Conservation (phyloP, 2,329 filamentous ascomycete genomes). For the Aspergillus clavatus region DNA sequence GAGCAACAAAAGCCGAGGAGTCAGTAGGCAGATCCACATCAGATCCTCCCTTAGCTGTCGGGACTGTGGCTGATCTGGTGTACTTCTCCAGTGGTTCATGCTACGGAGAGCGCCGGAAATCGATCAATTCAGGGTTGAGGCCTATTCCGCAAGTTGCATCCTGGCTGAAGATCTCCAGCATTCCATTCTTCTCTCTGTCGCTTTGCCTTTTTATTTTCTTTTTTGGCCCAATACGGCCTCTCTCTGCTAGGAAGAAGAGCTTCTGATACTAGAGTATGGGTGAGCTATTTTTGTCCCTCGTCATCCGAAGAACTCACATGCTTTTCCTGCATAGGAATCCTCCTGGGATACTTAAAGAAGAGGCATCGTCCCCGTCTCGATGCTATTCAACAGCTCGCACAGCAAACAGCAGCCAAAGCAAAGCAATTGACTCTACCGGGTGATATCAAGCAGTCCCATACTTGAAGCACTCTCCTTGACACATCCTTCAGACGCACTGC, state of each 20-base stretch:
- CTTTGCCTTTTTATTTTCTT: slow-evolving; percentile 4
- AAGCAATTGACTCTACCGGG: background rate
- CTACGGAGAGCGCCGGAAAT: slow-evolving; percentile 1
- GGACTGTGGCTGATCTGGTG: slow-evolving; percentile 9
- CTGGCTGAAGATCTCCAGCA: slow-evolving; percentile 18
- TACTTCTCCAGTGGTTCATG: background rate
- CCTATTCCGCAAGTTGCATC: slow-evolving; percentile 6
- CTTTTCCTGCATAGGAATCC: background rate
- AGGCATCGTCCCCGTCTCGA: background rate
- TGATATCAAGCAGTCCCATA: background rate
- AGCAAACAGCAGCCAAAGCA: background rate
- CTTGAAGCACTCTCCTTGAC: background rate
- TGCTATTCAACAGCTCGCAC: background rate
- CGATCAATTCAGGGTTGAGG: slow-evolving; percentile 4
- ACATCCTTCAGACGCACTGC: background rate
- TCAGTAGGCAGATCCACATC: slow-evolving; percentile 10
- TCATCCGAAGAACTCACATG: background rate
- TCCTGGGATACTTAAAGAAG: background rate
- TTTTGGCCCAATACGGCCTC: slow-evolving; percentile 1
- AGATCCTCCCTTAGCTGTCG: background rate
- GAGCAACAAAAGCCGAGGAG: slow-evolving; percentile 5
- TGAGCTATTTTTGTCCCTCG: slow-evolving; percentile 3
- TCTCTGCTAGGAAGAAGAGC: background rate
- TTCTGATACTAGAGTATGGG: background rate
- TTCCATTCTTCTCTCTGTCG: slow-evolving; percentile 2